These are phyloP conservation scores for Phytophthora multivora DNA, from an alignment of 352 stramenopile species.

Conservation along the genomic window DNA sequence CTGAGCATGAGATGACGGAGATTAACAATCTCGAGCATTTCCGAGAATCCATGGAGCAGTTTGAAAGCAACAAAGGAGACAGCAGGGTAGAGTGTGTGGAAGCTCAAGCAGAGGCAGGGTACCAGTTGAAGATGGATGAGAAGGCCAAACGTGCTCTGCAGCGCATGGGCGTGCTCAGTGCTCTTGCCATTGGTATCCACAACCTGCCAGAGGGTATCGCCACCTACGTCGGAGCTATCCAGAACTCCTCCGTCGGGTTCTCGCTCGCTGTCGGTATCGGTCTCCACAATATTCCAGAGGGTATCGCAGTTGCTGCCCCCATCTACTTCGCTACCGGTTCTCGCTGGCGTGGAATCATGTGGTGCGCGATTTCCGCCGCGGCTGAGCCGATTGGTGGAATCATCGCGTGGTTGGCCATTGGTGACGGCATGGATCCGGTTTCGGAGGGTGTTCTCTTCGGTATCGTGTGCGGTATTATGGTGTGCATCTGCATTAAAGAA, in stretches of 20 bases:
- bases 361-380: conserved; percentile 86
- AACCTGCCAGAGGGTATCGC: conserved; percentile 96
- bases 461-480: conserved; percentile 94
- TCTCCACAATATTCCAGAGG: conserved; percentile 87
- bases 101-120: background rate
- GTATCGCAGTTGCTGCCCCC: conserved; percentile 93
- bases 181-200: conserved; percentile 92
- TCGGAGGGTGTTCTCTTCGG: conserved; percentile 92
- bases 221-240: conserved; percentile 81
- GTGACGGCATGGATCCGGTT: conserved; percentile 60
- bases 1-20: conserved; percentile 19
- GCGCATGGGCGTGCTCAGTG: conserved; percentile 90
- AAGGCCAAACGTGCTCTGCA: conserved; percentile 49
- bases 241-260: conserved; percentile 90
- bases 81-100: background rate
- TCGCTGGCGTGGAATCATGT: conserved; percentile 92
- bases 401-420: conserved; percentile 87
- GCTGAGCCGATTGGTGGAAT: conserved; percentile 90
- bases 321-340: conserved; percentile 97
- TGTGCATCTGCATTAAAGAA: conserved; percentile 91
- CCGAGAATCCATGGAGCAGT: conserved; percentile 37
- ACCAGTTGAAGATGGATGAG: conserved; percentile 34
- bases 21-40: conserved; percentile 37
- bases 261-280: conserved; percentile 95
- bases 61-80: conserved; percentile 24